A percentile compares a stretch with the other conserved stretches of the same genome.
These are phyloP conservation scores for Triticum monococcum DNA, from an alignment of 176 grass and related monocot species.

Conservation along the genomic window DNA sequence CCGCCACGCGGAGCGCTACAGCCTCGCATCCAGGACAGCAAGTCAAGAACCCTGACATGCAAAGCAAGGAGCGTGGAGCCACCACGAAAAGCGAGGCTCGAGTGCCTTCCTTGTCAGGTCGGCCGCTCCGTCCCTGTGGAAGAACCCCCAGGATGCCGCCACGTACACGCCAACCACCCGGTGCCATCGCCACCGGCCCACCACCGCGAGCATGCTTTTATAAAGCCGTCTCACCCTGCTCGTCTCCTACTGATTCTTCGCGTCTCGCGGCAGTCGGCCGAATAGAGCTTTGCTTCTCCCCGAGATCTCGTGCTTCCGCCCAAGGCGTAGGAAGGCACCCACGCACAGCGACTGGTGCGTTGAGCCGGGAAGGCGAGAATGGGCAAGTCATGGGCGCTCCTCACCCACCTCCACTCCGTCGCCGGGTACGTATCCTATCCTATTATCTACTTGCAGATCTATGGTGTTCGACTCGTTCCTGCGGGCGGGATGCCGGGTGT, in stretches of 20 bases:
- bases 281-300: not conserved
- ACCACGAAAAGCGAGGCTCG: no score
- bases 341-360: no score
- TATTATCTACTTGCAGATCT: not conserved
- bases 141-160: constrained; percentile 15
- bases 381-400: constrained; percentile 45
- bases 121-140: not conserved
- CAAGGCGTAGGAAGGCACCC: no score
- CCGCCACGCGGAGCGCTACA: not conserved
- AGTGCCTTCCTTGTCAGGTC: not conserved
- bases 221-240: not conserved
- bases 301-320: not conserved
- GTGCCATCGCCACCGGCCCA: constrained; percentile 1
- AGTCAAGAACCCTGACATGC: not conserved
- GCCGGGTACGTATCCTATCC: constrained; percentile 22
- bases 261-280: not conserved
- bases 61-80: not conserved
- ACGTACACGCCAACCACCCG: constrained; percentile 47
- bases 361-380: not conserved
- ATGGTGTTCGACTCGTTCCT: not conserved
- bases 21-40: not conserved
- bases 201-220: not conserved
- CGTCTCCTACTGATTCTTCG: not conserved
- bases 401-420: constrained; percentile 43
- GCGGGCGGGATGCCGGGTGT: not conserved